Base-by-base conservation (phyloP, 441 rosid genomes). In the Isatis lusitanica region DNA sequence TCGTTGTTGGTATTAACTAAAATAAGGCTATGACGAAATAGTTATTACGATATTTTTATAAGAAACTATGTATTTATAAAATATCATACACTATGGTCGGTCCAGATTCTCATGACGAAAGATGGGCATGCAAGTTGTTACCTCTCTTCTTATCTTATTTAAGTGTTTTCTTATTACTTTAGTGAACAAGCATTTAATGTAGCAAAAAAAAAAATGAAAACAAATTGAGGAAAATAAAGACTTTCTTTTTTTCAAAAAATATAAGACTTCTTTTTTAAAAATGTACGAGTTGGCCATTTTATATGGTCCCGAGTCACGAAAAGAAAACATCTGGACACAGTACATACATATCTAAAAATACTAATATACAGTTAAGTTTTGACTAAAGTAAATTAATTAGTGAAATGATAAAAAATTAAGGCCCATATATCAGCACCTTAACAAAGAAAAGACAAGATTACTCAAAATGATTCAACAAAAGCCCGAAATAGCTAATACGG, bases 81-180 rank as follows among this genome's bases (percentile, higher is more conserved):
- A 38, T 56, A 66, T 74, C n/a, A 38, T 66, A 66, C 40, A 51
- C 2, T 67, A 62, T 70, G 71, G 75, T 70, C 76, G 67, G 72
- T 64, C 30, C 72, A 70, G 75, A 76, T 76, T 76, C 72, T 70
- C 57, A 76, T 50, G 72, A 76, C 75, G 67, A 38, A 47, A 70
- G 66, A 64, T 76, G 75, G 75, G 71, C 76, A 76, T 70, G 76
- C 80, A 64, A 76, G 76, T 76, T 63, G 80, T 56, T 36, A 57
- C 30, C 31, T 33, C 18, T 31, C 64, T 48, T 67, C 79, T 69
- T 63, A 63, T 75, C 51, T 63, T 75, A 38, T 30, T 30, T 36
- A 9, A 62, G 75, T 70, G 53, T 16, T 61, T 38, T 53, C 48
- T 5, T 51, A 44, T 75, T 76, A 56, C 74, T 76, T 75, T 74